Conservation (phyloP, 306 rosid genomes). For the Leucaena leucocephala region DNA sequence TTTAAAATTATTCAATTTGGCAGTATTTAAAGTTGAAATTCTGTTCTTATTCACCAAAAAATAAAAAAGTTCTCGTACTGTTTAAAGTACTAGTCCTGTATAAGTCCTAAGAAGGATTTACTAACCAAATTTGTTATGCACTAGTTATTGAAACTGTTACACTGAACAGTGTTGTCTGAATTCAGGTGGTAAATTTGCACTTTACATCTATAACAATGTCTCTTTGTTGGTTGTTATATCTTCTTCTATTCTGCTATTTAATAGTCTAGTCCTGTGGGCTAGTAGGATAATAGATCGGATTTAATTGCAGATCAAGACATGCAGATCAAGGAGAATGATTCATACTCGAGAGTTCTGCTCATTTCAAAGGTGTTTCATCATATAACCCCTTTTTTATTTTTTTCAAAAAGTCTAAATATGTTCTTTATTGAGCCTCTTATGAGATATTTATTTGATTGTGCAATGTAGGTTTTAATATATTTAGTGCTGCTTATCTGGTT, state of each 20-base stretch:
- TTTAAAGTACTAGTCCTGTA: too few relatives aligned
- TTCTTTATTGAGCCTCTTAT: conserved; percentile 20
- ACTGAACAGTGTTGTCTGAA: too few relatives aligned
- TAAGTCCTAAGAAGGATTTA: too few relatives aligned
- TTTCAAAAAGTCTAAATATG: conserved; percentile 13
- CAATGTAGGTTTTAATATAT: conserved; percentile 60
- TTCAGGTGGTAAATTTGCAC: too few relatives aligned
- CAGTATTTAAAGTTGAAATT: too few relatives aligned
- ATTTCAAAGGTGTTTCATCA: conserved; percentile 55
- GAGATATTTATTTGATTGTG: conserved; percentile 30
- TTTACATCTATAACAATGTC: too few relatives aligned
- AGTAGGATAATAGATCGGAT: conserved; percentile 22
- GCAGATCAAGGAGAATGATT: conserved; percentile 54
- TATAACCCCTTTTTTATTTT: neutral
- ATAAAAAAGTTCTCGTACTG: too few relatives aligned
- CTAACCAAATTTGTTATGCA: too few relatives aligned
- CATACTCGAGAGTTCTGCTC: conserved; percentile 53
- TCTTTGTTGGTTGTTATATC: neutral
- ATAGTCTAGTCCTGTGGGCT: neutral
- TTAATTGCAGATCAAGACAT: conserved; percentile 67
- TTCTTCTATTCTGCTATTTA: neutral
- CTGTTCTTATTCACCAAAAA: too few relatives aligned
- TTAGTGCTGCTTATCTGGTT: conserved; percentile 63
- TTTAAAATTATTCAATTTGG: too few relatives aligned
- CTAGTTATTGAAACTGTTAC: too few relatives aligned